These are phyloP conservation scores for Aspergillus felis DNA, from an alignment of 2,329 filamentous ascomycete species.

Conservation along the genomic window DNA sequence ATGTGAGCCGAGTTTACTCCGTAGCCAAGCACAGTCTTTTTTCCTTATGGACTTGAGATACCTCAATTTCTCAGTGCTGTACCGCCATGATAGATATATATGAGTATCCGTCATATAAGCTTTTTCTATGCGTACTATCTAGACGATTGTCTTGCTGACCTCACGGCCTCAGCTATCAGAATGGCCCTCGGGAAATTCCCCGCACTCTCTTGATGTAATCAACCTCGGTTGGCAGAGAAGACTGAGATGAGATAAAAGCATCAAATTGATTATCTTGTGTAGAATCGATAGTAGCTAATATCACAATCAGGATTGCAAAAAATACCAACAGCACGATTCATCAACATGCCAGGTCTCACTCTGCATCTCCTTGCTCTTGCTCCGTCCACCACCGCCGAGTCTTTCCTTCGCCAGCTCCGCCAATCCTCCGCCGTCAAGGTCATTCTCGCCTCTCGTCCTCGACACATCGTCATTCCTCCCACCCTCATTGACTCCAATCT, in stretches of 20 bases:
- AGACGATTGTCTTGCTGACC: no score
- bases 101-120: no score
- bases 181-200: no score
- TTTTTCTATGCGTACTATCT: no score
- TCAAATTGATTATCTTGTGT: not conserved
- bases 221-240: not conserved
- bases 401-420: conserved; percentile 26
- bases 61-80: no score
- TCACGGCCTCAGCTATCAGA: not conserved
- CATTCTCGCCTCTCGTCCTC: conserved; percentile 34
- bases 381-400: conserved; percentile 16
- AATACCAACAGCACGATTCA: no score
- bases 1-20: no score
- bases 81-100: no score
- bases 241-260: not conserved
- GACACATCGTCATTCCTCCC: conserved; percentile 35
- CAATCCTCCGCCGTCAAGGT: conserved; percentile 21
- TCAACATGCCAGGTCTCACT: conserved; percentile 32
- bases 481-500: conserved; percentile 25
- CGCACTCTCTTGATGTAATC: not conserved
- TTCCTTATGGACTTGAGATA: no score
- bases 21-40: no score
- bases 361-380: conserved; percentile 33
- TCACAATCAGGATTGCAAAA: no score
- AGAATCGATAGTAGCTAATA: not conserved